Base-by-base conservation (phyloP, 139 green algal genomes). In the Dunaliella primolecta region DNA sequence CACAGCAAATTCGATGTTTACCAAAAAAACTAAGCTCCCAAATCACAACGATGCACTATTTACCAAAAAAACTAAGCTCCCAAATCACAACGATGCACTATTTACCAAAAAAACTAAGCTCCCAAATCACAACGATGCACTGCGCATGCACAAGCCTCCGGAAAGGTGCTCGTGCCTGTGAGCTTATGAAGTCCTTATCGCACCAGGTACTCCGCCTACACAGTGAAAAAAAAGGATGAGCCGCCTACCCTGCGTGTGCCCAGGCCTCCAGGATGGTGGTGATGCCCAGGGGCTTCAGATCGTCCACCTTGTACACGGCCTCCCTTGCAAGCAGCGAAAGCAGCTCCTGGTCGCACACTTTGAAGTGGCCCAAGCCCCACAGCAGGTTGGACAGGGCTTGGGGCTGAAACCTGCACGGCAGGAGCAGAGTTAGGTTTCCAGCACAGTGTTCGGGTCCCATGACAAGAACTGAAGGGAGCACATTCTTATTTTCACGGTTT, bases 281-380 rank as follows among this genome's bases (percentile, higher is more conserved):
- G 2, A 92, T 70, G 3, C 79, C 86, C 35, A 86, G 80, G 31
- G 87, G 87, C 38, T 72, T 76, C 31, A 88, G 35, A 36, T 89
- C 89, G 29, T 88, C 75, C 56, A 92, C 21, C 75, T 83, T 83
- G 80, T 84, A 78, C 32, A 90, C 35, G 55, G 83, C 86, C 64
- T 86, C 82, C 0, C 83, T 77, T n/a, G 83, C 83, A 37, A 89
- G 64, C 36, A 86, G 71, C 23, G 38, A 74, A 3, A 88, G 35
- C 74, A 83, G n/a, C 84, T 74, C 37, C 24, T 34, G 32, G 83
- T 79, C 75, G 27, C 15, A 3, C 71, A 57, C 3, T 71, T 31
- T 34, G 30, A 75, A 34, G 27, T 46, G 35, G 23, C 56, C 70
- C 79, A 91, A 55, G 27, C 76, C 82, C 87, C 87, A 91, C 31